Evolutionary conservation across 2,329 filamentous ascomycete genomes (phyloP), one percentile per base, ranked within the genome.

Genomic region (Colletotrichum euphorbiae): DNA sequence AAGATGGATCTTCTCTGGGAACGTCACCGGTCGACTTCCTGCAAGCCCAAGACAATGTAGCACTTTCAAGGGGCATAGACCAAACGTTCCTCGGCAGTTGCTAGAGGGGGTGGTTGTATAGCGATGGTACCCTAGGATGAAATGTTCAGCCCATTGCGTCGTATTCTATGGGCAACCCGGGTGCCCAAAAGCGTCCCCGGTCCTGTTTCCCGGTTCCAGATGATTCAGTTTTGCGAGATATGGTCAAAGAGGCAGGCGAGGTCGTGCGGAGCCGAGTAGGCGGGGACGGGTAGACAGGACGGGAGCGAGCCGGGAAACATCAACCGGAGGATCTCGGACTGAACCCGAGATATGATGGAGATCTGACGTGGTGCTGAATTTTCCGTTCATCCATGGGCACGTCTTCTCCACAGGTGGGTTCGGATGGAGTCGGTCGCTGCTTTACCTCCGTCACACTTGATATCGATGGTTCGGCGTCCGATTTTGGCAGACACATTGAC

Each of bases 281-380:
- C 42, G 28, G 55, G 55, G 42, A 12, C 8, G 42, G 21, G 9
- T 24, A 17, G 56, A 33, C 46, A 36, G 33, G 43, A 56, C 19
- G 52, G 43, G 38, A 36, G 12, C 24, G 21, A 36, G 43, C 45
- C 45, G 62, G 54, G 38, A 60, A 54, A 64, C 60, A 28, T 68
- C 60, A 54, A 48, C 60, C 60, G 65, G n/a, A n/a, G 33, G 28
- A 60, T 46, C 28, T 43, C 31, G 15, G 17, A 24, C 45, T 12
- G 51, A 38, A n/a, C 19, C 31, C 11, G 55, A 36, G 40, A 21
- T 15, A 17, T 9, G n/a, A 58, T 21, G 24, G 7, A 45, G n/a
- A 46, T 45, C 42, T 19, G 55, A 58, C 42, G 55, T 58, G 11
- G 24, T 57, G n/a, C 4, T 24, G 40, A 40, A 40, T 33, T 8